A percentile compares a stretch with the other conserved stretches of the same genome.
phyloP scores from a whole-genome alignment of 2,329 filamentous ascomycete genomes.

The Cadophora sp. region DNA sequence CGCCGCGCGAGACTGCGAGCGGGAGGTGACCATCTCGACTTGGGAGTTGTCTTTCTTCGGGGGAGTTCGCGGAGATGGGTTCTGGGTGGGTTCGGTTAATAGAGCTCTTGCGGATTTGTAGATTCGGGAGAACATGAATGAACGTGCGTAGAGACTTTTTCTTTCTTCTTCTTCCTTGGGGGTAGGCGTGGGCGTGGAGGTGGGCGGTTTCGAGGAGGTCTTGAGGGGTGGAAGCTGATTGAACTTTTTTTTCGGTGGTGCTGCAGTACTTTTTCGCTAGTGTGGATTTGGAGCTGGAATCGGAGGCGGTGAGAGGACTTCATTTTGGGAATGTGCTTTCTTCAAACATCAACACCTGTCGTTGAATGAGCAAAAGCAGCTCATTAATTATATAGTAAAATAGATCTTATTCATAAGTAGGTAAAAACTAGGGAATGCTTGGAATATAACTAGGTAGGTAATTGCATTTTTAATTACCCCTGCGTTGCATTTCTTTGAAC shows the following conservation, averaged over 20 bases:
- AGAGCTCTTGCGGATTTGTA: slow-evolving; percentile 37
- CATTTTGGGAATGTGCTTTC: too few species aligned
- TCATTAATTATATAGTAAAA: too few species aligned
- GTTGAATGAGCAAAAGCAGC: too few species aligned
- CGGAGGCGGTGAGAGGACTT: slow-evolving; percentile 8
- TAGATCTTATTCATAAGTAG: too few species aligned
- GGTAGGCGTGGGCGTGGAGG: neutral
- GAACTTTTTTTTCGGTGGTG: slow-evolving; percentile 1
- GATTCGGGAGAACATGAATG: slow-evolving; percentile 41
- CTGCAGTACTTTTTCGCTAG: slow-evolving; percentile 1
- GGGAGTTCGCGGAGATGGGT: slow-evolving; percentile 18
- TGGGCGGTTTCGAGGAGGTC: neutral
- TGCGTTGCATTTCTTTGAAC: too few species aligned
- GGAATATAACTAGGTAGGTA: too few species aligned
- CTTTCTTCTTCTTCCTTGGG: neutral
- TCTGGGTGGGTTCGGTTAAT: slow-evolving; percentile 24
- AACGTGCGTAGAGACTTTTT: slow-evolving; percentile 18
- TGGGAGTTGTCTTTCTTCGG: neutral
- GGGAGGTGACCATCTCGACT: slow-evolving; percentile 38
- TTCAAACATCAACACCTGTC: too few species aligned
- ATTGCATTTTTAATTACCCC: too few species aligned
- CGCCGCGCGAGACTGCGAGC: slow-evolving; percentile 22
- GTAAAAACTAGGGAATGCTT: too few species aligned
- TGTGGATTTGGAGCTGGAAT: neutral
- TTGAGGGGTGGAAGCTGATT: neutral